Evolutionary conservation across 2,329 filamentous ascomycete species (phyloP).

Genomic region (Sporothrix mexicana): DNA sequence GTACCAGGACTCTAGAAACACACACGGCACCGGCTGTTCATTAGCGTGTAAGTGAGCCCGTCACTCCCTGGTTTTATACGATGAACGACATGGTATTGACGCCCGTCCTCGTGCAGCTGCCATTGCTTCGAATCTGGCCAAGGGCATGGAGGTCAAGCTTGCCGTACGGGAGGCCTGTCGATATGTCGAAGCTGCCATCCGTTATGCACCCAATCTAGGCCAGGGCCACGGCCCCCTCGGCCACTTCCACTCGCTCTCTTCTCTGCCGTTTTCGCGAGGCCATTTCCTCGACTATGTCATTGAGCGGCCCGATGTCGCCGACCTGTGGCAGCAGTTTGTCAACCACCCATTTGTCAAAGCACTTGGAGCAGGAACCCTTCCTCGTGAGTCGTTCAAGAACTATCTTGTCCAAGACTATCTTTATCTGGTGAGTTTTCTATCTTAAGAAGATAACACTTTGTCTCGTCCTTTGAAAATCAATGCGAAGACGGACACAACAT

Average conservation of each 20-base stretch:
- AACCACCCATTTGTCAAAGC: conserved; percentile 82
- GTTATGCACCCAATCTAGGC: conserved; percentile 66
- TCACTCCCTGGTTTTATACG: background rate
- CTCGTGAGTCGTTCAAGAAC: conserved; percentile 77
- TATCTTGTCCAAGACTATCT: conserved; percentile 94
- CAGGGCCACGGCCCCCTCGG: conserved; percentile 75
- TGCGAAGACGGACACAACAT: no score
- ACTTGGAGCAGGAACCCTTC: conserved; percentile 76
- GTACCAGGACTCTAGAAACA: conserved; percentile 77
- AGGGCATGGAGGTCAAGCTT: conserved; percentile 59
- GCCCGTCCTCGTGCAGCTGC: no score
- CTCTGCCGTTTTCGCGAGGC: conserved; percentile 71
- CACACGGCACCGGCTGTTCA: conserved; percentile 94
- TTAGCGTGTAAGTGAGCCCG: conserved; percentile 70
- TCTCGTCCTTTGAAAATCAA: background rate
- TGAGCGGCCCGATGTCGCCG: conserved; percentile 72
- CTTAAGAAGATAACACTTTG: background rate
- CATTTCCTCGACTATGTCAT: conserved; percentile 85
- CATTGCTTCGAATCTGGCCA: conserved; percentile 74
- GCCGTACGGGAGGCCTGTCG: conserved; percentile 72
- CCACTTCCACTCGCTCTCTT: conserved; percentile 75
- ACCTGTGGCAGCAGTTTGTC: conserved; percentile 76
- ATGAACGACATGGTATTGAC: no score
- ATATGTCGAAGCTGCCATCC: conserved; percentile 75
- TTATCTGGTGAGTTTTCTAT: conserved; percentile 70